These are phyloP conservation scores for Phytophthora brassicae DNA, from an alignment of 352 stramenopile species.

Conservation along the genomic window DNA sequence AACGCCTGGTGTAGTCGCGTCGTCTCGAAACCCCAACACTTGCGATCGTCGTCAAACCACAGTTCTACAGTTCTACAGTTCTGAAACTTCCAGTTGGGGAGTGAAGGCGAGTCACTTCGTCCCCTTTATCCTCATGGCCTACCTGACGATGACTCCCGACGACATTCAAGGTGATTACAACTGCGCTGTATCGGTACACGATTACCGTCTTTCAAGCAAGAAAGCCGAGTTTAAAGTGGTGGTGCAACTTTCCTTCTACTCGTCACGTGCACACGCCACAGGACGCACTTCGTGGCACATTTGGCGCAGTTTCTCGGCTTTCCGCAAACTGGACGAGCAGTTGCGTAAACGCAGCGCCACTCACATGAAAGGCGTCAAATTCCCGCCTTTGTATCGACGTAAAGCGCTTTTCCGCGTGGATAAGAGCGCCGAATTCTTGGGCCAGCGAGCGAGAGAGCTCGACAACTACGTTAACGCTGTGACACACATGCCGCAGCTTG, in stretches of 20 bases:
- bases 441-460: conserved; percentile 60
- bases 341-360: conserved; percentile 69
- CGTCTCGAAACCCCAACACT: not conserved
- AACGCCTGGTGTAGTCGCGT: not conserved
- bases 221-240: conserved; percentile 85
- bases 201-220: conserved; percentile 69
- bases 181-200: conserved; percentile 60
- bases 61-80: too few species aligned
- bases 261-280: conserved; percentile 61
- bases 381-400: conserved; percentile 73
- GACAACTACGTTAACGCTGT: conserved; percentile 79
- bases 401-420: conserved; percentile 68
- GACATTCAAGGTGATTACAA: conserved; percentile 82
- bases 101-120: not conserved
- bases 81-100: not conserved
- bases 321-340: conserved; percentile 82
- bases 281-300: conserved; percentile 81
- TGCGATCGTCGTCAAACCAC: conserved; percentile 23
- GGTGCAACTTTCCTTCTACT: conserved; percentile 73
- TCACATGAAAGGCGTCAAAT: conserved; percentile 86
- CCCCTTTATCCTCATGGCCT: conserved; percentile 16
- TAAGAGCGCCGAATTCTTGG: conserved; percentile 68
- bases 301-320: conserved; percentile 78
- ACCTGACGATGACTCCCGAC: conserved; percentile 65
- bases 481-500: conserved; percentile 55